Conservation (phyloP, 805 yeast species). For the Komagataella phaffii region DNA sequence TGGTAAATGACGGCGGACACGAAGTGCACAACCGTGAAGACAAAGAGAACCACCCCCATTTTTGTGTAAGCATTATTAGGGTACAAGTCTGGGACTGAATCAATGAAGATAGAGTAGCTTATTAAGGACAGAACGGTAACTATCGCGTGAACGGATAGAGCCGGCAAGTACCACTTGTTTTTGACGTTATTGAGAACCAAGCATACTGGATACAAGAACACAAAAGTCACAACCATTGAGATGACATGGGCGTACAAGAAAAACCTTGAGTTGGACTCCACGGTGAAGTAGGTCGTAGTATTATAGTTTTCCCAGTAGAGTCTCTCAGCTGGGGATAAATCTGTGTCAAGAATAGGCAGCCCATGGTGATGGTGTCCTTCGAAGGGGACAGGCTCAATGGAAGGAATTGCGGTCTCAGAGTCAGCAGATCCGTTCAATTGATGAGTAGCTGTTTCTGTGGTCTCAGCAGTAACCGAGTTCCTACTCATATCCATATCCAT, state of each 20-base stretch:
- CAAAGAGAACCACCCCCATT: constrained; percentile 48
- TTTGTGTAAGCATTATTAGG: constrained; percentile 64
- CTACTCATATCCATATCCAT: not conserved
- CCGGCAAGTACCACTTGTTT: constrained; percentile 45
- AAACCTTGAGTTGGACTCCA: constrained; percentile 28
- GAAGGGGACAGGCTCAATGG: not conserved
- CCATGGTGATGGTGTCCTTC: constrained; percentile 49
- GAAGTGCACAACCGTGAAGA: constrained; percentile 41
- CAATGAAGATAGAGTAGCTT: constrained; percentile 41
- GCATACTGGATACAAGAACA: constrained; percentile 53
- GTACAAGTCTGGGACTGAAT: constrained; percentile 52
- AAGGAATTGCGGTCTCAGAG: not conserved
- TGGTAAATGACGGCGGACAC: constrained; percentile 34
- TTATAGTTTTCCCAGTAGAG: constrained; percentile 69
- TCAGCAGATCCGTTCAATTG: not conserved
- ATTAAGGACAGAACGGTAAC: constrained; percentile 36
- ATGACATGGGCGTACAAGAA: constrained; percentile 43
- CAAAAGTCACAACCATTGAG: constrained; percentile 27
- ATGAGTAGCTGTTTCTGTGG: not conserved
- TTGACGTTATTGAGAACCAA: constrained; percentile 49
- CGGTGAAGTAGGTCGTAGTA: constrained; percentile 60
- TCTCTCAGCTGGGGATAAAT: constrained; percentile 58
- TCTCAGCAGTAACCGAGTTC: not conserved
- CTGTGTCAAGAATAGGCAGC: constrained; percentile 54
- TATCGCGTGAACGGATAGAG: constrained; percentile 35